Conservation (phyloP, 2,329 filamentous ascomycete genomes). For the Colletotrichum magnum region DNA sequence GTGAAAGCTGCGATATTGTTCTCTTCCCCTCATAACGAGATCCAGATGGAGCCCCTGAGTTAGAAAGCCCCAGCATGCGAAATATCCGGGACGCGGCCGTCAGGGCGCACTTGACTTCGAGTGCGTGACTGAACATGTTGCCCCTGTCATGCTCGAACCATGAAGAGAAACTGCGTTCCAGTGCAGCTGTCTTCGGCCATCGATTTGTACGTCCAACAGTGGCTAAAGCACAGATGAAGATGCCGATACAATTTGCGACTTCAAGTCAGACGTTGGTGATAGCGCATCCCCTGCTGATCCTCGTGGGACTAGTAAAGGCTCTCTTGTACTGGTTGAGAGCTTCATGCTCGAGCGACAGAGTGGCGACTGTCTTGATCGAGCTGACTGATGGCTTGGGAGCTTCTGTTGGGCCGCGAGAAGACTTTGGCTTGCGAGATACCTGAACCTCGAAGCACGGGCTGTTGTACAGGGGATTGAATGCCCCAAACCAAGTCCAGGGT, state of each 20-base stretch:
- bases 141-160: slow-evolving; percentile 84
- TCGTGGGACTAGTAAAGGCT: slow-evolving; percentile 60
- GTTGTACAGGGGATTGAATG: too few species aligned
- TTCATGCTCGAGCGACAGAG: slow-evolving; percentile 67
- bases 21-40: slow-evolving; percentile 42
- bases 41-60: slow-evolving; percentile 43
- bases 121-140: slow-evolving; percentile 81
- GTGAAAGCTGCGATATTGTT: slow-evolving; percentile 57
- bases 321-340: slow-evolving; percentile 67
- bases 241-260: slow-evolving; percentile 71
- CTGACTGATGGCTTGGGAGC: slow-evolving; percentile 71
- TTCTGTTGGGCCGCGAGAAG: slow-evolving; percentile 72
- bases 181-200: slow-evolving; percentile 76
- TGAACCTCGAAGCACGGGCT: slow-evolving; percentile 48
- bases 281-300: slow-evolving; percentile 57
- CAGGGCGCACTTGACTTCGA: slow-evolving; percentile 79
- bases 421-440: slow-evolving; percentile 78
- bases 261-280: slow-evolving; percentile 73
- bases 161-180: slow-evolving; percentile 81
- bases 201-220: slow-evolving; percentile 84
- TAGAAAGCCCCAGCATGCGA: slow-evolving; percentile 61
- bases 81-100: slow-evolving; percentile 72
- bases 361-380: slow-evolving; percentile 74
- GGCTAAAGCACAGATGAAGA: slow-evolving; percentile 82
- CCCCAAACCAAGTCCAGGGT: slow-evolving; percentile 73